Conservation (phyloP, 2,329 filamentous ascomycete genomes). For the Mariannaea elegans region DNA sequence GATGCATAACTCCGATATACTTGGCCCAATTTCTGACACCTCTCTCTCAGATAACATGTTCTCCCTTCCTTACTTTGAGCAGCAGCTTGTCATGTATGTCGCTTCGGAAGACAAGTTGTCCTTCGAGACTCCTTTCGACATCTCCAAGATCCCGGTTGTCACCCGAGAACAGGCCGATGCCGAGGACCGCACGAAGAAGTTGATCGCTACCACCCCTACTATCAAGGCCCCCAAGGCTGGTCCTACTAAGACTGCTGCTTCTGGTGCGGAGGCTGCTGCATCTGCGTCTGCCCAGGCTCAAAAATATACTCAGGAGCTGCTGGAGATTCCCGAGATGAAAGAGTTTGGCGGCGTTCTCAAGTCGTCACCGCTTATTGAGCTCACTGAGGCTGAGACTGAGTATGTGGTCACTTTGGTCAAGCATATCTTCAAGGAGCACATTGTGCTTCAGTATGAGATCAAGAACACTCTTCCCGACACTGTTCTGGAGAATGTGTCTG, state of each 20-base stretch:
- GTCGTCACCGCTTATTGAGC: constrained; percentile 84
- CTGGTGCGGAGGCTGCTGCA: constrained; percentile 77
- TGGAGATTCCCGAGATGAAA: constrained; percentile 89
- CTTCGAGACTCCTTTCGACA: constrained; percentile 88
- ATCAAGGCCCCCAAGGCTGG: constrained; percentile 91
- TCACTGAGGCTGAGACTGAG: constrained; percentile 97
- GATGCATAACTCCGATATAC: neutral
- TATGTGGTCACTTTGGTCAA: constrained; percentile 95
- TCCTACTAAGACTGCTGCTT: constrained; percentile 74
- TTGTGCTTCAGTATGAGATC: constrained; percentile 95
- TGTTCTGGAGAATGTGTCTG: constrained; percentile 87
- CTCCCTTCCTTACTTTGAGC: constrained; percentile 92
- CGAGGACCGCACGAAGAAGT: constrained; percentile 96
- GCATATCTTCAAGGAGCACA: constrained; percentile 96
- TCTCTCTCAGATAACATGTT: constrained; percentile 82
- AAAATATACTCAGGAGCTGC: constrained; percentile 87
- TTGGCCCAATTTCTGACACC: constrained; percentile 19
- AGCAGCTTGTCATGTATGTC: constrained; percentile 97
- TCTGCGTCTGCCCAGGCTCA: constrained; percentile 83
- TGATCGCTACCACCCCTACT: constrained; percentile 89
- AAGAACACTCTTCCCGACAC: constrained; percentile 96
- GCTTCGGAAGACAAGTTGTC: constrained; percentile 88
- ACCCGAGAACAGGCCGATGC: constrained; percentile 96
- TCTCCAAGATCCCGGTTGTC: constrained; percentile 89
- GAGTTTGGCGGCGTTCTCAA: constrained; percentile 92